Evolutionary conservation across 805 yeast genomes (phyloP).

Genomic region (Yarrowia sp.): DNA sequence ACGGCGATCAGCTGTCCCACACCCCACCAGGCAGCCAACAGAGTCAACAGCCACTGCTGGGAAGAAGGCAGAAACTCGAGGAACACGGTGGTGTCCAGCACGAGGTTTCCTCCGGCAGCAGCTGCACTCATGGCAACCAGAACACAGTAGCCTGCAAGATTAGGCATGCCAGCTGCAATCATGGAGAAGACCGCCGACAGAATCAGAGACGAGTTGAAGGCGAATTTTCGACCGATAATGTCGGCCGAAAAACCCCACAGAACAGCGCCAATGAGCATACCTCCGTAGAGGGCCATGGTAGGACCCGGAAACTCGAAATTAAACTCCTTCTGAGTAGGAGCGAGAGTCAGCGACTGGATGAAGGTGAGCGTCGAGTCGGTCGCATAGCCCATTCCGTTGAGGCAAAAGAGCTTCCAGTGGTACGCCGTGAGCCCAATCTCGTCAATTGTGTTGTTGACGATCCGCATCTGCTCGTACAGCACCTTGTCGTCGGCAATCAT

Average conservation of each 20-base stretch:
- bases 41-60: conserved; percentile 60
- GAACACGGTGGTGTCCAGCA: conserved; percentile 61
- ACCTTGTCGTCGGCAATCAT: conserved; percentile 35
- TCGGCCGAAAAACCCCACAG: conserved; percentile 66
- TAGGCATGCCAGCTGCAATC: conserved; percentile 60
- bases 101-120: conserved; percentile 65
- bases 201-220: conserved; percentile 60
- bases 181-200: conserved; percentile 60
- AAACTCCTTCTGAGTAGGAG: conserved; percentile 59
- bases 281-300: conserved; percentile 58
- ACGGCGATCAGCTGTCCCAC: conserved; percentile 64
- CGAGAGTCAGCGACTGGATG: conserved; percentile 57
- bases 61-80: conserved; percentile 61
- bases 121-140: conserved; percentile 54
- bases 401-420: conserved; percentile 58
- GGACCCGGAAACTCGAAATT: conserved; percentile 55
- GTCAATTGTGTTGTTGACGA: conserved; percentile 63
- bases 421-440: conserved; percentile 68
- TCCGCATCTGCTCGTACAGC: conserved; percentile 40
- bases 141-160: conserved; percentile 57
- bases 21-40: conserved; percentile 68
- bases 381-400: conserved; percentile 65
- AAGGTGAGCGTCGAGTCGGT: conserved; percentile 61
- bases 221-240: conserved; percentile 60
- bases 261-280: conserved; percentile 61